Conservation (phyloP, 768 basidiomycete species). For the Mrakia hoshinonis region DNA sequence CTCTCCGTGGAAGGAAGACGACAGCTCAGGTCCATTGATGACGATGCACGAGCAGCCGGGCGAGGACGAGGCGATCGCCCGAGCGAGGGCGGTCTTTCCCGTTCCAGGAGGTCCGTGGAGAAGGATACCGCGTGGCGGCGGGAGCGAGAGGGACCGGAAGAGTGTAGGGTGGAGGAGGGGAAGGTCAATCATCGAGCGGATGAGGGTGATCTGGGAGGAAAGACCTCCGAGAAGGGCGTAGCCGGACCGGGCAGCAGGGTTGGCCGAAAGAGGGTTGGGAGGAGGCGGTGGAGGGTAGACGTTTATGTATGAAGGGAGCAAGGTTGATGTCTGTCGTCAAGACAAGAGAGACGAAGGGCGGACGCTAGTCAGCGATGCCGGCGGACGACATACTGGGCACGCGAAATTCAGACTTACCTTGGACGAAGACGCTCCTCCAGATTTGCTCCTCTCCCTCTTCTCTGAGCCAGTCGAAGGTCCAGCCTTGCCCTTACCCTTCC, state of each 20-base stretch:
- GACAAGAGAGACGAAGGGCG: not conserved
- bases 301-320: conserved; percentile 39
- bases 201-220: conserved; percentile 72
- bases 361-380: not conserved
- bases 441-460: not conserved
- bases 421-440: conserved; percentile 1
- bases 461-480: not conserved
- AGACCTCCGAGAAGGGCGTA: conserved; percentile 82
- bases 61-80: conserved; percentile 82
- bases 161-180: conserved; percentile 74
- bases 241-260: conserved; percentile 41
- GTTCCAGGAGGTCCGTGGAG: conserved; percentile 95
- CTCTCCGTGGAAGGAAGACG: conserved; percentile 93
- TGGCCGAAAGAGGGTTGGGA: conserved; percentile 24
- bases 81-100: conserved; percentile 92
- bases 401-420: not conserved
- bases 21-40: conserved; percentile 90
- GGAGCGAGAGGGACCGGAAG: conserved; percentile 74
- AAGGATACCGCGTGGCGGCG: conserved; percentile 89
- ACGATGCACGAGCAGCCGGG: conserved; percentile 71
- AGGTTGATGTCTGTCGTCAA: conserved; percentile 3
- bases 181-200: conserved; percentile 75
- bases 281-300: conserved; percentile 36
- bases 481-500: not conserved
- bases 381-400: not conserved